Base-by-base conservation (phyloP, 176 grass and related monocot species). In the Panicum miliaceum region DNA sequence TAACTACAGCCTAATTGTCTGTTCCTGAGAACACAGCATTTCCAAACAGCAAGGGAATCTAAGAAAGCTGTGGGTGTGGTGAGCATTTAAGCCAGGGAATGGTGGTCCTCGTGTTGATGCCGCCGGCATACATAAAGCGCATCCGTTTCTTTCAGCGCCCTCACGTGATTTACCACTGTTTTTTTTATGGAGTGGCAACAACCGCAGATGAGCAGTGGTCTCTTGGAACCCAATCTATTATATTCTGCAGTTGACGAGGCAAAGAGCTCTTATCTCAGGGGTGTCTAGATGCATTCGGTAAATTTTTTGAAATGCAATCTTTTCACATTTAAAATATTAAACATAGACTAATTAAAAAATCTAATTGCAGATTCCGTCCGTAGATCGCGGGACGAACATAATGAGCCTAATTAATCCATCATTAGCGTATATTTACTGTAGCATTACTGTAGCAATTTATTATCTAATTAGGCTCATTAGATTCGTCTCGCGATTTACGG, bases 161-260 rank as follows among this genome's bases (percentile, higher is more conserved):
- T 87, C 85, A 84, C 75, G 74, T 88, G 86, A 84, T 64, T 56
- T 54, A 13, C 80, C 80, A 34, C 5, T 61, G 72, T 5, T 16
- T 77, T 82, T 77, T 83, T 78, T 71, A 64, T 42, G 12, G 7
- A 15, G 41, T 26, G 51, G 7, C 64, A 34, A 18, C 35, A 68
- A 3, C 34, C 10, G 42, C 62, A 62, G 40, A 68, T 25, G 68
- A 37, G 59, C 20, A 66, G 71, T 54, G 12, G 22, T 34, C 10
- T 54, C 18, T 54, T 71, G 41, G 25, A 47, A 63, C 23, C 76
- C 58, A 27, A 8, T 15, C 52, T 51, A 18, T 3, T 53, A 60
- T 32, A 43, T 7, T 51, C 9, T n/a, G 27, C 13, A 34, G 61
- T 16, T 27, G 36, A 56, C 22, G 18, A 54, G 19, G 20, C 3